Base-by-base conservation (phyloP, 768 basidiomycete species). In the Leucocoprinus leucothites region DNA sequence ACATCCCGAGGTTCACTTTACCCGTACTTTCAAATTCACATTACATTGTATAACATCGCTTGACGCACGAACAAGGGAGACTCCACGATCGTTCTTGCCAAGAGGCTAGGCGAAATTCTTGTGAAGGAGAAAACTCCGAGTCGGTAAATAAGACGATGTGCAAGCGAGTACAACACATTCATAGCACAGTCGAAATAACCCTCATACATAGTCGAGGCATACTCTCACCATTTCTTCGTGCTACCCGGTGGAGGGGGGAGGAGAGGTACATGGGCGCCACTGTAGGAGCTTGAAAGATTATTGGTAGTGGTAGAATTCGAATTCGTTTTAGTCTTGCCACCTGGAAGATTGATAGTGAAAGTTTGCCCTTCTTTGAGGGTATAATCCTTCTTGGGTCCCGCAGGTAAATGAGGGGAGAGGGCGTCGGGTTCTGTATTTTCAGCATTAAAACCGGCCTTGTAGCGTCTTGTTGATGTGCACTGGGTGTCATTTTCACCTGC, bases 321-420 rank as follows among this genome's bases (percentile, higher is more conserved):
- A 58, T 65, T 76, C 5, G 69, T 58, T 16, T 70, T 57, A 66
- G 79, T 79, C 53, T 69, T 73, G 51, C 86, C 83, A n/a, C 94
- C 93, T 6, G 94, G 95, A 57, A 97, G 91, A 31, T 82, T 75
- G 60, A 98, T 96, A 3, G 88, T 87, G 69, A 98, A 95, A 0
- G 94, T 97, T 67, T 98, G 91, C 8, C 94, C 94, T 61, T 94
- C 92, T 68, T 96, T 97, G 61, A 98, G 72, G 36, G 89, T 89
- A 70, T 94, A 97, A 62, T 98, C 94, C 69, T 92, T 91, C 76
- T 93, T 94, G 1, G 92, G 91, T 9, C 87, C 91, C 8, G 78
- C 58, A 11, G 92, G 87, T 53, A 89, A 61, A 60, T 87, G 81
- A 8, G 89, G 84, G n/a, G 89, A 87, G 1, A 80, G 66, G 55